phyloP scores from a whole-genome alignment of 768 basidiomycete species.

The Grammothele lineata region DNA sequence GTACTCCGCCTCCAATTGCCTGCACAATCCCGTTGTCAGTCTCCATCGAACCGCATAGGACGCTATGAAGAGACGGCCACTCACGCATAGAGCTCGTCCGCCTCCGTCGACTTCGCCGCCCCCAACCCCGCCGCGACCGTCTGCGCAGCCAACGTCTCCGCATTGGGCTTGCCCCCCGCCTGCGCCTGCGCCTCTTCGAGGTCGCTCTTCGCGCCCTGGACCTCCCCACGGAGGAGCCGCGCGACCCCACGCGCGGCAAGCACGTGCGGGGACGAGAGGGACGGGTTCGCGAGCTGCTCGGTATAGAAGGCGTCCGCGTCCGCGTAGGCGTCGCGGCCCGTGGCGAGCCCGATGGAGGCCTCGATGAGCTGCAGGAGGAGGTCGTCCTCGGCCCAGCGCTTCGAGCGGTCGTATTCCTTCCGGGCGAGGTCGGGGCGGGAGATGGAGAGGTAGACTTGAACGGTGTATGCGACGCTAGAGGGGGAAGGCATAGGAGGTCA shows the following conservation, averaged over 20 bases:
- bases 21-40: slow-evolving; percentile 14
- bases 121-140: slow-evolving; percentile 61
- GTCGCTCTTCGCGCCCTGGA: slow-evolving; percentile 74
- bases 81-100: slow-evolving; percentile 67
- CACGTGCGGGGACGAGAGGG: slow-evolving; percentile 66
- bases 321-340: slow-evolving; percentile 65
- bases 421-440: slow-evolving; percentile 83
- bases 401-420: slow-evolving; percentile 78
- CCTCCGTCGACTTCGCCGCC: slow-evolving; percentile 50
- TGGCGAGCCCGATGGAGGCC: slow-evolving; percentile 71
- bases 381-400: slow-evolving; percentile 86
- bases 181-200: slow-evolving; percentile 70
- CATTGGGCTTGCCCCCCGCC: slow-evolving; percentile 43
- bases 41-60: neutral
- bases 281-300: slow-evolving; percentile 80
- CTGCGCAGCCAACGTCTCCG: slow-evolving; percentile 66
- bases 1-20: slow-evolving; percentile 44
- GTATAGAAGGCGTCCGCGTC: slow-evolving; percentile 64
- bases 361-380: slow-evolving; percentile 87
- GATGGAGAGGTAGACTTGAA: slow-evolving; percentile 89
- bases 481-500: neutral
- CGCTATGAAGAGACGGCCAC: slow-evolving; percentile 21
- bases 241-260: slow-evolving; percentile 78
- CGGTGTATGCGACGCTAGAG: slow-evolving; percentile 72
- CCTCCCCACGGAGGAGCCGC: slow-evolving; percentile 72